Evolutionary conservation across 2,329 filamentous ascomycete genomes (phyloP).

Genomic region (Lecanicillium sp.): DNA sequence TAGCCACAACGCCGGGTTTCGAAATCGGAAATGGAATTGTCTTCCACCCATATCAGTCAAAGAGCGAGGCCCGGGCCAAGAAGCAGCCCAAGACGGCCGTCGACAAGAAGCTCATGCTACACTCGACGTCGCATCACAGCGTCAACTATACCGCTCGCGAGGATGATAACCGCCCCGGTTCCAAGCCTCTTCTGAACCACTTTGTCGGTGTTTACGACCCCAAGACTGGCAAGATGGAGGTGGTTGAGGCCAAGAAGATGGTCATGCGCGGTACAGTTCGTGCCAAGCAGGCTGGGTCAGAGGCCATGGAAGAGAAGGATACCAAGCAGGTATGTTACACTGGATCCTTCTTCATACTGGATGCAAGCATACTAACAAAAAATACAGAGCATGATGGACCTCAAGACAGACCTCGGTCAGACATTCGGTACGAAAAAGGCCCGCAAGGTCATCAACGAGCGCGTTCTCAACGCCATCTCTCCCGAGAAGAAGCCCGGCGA

Average conservation of each 20-base stretch:
- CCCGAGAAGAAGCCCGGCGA: constrained; percentile 31
- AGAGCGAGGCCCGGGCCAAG: constrained; percentile 28
- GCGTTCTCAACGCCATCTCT: constrained; percentile 65
- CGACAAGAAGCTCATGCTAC: constrained; percentile 47
- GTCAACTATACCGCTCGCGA: constrained; percentile 56
- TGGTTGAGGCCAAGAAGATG: constrained; percentile 61
- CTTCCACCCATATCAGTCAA: constrained; percentile 45
- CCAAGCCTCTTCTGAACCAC: constrained; percentile 46
- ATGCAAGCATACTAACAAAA: constrained; percentile 22
- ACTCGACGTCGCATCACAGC: constrained; percentile 50
- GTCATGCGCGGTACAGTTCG: constrained; percentile 52
- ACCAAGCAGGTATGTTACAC: constrained; percentile 24
- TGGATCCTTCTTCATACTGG: neutral
- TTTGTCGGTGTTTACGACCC: constrained; percentile 62
- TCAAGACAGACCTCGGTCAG: constrained; percentile 64
- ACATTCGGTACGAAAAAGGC: constrained; percentile 84
- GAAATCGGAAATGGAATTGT: constrained; percentile 29
- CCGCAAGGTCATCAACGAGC: constrained; percentile 66
- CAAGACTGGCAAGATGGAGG: constrained; percentile 50
- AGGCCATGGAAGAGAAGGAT: constrained; percentile 35
- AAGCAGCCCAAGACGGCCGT: constrained; percentile 34
- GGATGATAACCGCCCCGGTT: constrained; percentile 25
- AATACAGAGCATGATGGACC: constrained; percentile 50
- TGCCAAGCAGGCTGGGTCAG: constrained; percentile 45
- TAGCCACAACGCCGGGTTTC: constrained; percentile 32